Conservation (phyloP, 495 filamentous ascomycete species). For the Pyrenopolyporus hunteri region DNA sequence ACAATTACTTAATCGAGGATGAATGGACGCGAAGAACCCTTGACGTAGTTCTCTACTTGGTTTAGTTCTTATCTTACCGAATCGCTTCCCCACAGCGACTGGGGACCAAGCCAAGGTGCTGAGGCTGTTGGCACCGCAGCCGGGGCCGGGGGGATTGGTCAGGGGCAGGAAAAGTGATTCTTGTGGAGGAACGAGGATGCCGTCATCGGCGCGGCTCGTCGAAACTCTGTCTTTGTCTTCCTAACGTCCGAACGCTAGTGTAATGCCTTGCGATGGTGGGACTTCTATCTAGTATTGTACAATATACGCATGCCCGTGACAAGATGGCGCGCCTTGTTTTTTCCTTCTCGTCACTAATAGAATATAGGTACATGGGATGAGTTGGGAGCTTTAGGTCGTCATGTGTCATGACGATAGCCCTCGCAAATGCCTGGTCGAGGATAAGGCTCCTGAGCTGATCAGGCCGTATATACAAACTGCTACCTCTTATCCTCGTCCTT, state of each 20-base stretch:
- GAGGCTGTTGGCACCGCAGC: no score
- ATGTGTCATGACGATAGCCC: conserved; percentile 24
- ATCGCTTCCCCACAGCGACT: conserved; percentile 22
- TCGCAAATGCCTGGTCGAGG: conserved; percentile 12
- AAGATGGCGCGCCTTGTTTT: neutral
- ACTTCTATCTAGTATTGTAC: conserved; percentile 33
- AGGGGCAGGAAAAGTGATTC: neutral
- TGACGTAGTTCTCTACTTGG: conserved; percentile 17
- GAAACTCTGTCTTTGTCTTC: neutral
- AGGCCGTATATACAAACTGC: conserved; percentile 21
- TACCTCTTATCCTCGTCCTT: conserved; percentile 33
- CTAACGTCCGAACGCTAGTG: conserved; percentile 2
- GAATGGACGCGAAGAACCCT: conserved; percentile 8
- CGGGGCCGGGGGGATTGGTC: neutral
- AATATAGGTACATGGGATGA: conserved; percentile 31
- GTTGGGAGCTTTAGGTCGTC: conserved; percentile 33
- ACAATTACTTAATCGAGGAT: conserved; percentile 22
- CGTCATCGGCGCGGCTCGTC: conserved; percentile 18
- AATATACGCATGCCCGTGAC: conserved; percentile 22
- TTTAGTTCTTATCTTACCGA: conserved; percentile 20
- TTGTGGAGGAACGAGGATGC: neutral
- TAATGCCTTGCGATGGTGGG: conserved; percentile 26
- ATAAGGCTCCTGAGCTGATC: neutral
- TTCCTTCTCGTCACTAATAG: conserved; percentile 12
- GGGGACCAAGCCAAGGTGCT: no score